A percentile compares a stretch with the other conserved stretches of the same genome.
Conservation (phyloP, 441 rosid species). For the Daphne laureola region DNA sequence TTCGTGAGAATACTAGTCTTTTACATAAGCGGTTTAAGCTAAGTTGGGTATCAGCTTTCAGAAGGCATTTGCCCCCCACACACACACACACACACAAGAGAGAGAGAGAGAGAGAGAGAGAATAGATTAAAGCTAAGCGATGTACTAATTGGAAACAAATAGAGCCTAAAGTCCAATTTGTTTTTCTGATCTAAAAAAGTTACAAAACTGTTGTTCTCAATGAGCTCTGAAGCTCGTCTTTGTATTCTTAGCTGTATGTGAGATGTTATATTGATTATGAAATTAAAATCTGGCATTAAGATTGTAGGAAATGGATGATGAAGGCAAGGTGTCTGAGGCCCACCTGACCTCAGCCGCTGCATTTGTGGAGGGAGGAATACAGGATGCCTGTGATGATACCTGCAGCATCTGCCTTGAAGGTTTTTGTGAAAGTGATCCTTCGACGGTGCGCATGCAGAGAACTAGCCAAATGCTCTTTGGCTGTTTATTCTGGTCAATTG, state of each 20-base stretch:
- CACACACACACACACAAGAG: too few relatives aligned
- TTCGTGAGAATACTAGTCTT: too few relatives aligned
- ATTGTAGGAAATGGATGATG: constrained; percentile 49
- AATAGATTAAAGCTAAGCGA: too few relatives aligned
- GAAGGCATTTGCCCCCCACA: too few relatives aligned
- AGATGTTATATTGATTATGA: constrained; percentile 1
- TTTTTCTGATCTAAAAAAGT: neutral
- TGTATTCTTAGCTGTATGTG: neutral
- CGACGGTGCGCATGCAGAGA: constrained; percentile 39
- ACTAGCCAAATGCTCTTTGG: neutral
- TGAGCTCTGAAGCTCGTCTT: neutral
- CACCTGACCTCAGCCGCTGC: constrained; percentile 86
- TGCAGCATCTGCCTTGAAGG: constrained; percentile 94
- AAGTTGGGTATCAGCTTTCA: too few relatives aligned
- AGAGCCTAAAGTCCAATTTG: too few relatives aligned
- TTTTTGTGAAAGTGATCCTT: constrained; percentile 76
- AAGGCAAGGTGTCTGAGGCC: constrained; percentile 36
- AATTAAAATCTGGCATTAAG: constrained; percentile 8
- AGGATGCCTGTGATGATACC: constrained; percentile 92
- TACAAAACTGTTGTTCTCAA: neutral
- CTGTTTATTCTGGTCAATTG: constrained; percentile 5
- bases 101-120: too few relatives aligned
- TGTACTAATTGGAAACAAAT: too few relatives aligned
- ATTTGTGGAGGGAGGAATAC: constrained; percentile 95
- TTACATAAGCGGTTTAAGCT: too few relatives aligned